Base-by-base conservation (phyloP, 306 rosid species). In the Argentina anserina region DNA sequence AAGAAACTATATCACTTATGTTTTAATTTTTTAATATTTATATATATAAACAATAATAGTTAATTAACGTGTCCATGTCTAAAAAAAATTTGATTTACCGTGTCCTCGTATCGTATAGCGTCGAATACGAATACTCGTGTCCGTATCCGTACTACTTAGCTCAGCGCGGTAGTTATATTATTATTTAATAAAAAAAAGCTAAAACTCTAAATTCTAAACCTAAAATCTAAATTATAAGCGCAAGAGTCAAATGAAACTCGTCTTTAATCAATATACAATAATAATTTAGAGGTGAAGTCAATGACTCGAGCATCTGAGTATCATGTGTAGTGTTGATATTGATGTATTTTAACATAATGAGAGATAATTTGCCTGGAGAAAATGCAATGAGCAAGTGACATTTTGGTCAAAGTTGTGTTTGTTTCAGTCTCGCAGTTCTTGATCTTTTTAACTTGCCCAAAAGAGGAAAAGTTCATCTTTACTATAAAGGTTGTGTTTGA, bases 401-500 rank as follows among this genome's bases (percentile, higher is more conserved):
- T 2, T 31, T 5, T 29, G 41, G 92, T 87, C 89, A 85, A 91
- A 87, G 82, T 69, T 45, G 76, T 37, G 75, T 79, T 80, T 76
- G 85, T 74, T 45, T 71, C 17, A 15, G 43, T 23, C 9, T 28
- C 9, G 36, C 29, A 12, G 28, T 60, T 60, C 56, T 33, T 23
- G n/a, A 25, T 68, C 75, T 33, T 49, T 28, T 15, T 5, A 28
- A 25, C 20, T 56, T 25, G 3, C 37, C 63, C 63, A 56, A 12
- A 26, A 56, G 34, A 26, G 20, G 25, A 17, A 46, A 17, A 1
- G n/a, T 15, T 45, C 10, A 61, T 67, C 23, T 23, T 14, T 1
- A 4, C 7, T 34, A 66, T 59, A 37, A 70, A 78, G 55, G 61
- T 43, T 70, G 82, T 75, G 79, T 42, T 77, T 72, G 76, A 82